Percentiles rank a stretch among this genome's conserved stretches.
These are phyloP conservation scores for Collybiopsis luxurians DNA, from an alignment of 768 basidiomycete species.

Conservation along the genomic window DNA sequence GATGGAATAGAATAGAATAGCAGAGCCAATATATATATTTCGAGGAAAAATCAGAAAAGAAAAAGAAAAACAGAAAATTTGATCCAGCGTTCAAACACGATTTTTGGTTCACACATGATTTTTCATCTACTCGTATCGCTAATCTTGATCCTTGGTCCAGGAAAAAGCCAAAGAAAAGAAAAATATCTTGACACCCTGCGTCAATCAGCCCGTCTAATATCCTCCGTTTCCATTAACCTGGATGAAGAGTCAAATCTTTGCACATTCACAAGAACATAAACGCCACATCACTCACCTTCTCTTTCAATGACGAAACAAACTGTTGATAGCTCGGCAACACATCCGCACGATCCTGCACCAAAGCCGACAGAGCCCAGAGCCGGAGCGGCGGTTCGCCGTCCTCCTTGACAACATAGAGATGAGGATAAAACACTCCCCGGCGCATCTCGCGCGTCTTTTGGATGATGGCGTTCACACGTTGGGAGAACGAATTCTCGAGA, in stretches of 20 bases:
- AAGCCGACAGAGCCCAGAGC: conserved; percentile 90
- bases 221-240: conserved; percentile 12
- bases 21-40: background rate
- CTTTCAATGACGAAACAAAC: conserved; percentile 85
- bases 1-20: conserved; percentile 2
- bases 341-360: conserved; percentile 96
- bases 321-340: conserved; percentile 95
- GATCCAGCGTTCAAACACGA: background rate
- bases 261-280: background rate
- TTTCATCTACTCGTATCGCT: too few species aligned
- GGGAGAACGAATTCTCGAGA: conserved; percentile 93
- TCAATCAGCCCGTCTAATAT: too few species aligned
- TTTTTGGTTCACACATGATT: too few species aligned
- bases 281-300: conserved; percentile 57
- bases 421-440: conserved; percentile 88
- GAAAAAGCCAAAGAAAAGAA: too few species aligned
- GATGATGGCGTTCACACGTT: conserved; percentile 89
- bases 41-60: too few species aligned
- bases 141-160: background rate
- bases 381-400: conserved; percentile 94
- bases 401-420: conserved; percentile 96
- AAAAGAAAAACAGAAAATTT: background rate
- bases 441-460: conserved; percentile 95
- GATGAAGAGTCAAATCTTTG: background rate
- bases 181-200: too few species aligned